These are phyloP conservation scores for Pseudocercospora crystallina DNA, from an alignment of 2,329 filamentous ascomycete species.

Conservation along the genomic window DNA sequence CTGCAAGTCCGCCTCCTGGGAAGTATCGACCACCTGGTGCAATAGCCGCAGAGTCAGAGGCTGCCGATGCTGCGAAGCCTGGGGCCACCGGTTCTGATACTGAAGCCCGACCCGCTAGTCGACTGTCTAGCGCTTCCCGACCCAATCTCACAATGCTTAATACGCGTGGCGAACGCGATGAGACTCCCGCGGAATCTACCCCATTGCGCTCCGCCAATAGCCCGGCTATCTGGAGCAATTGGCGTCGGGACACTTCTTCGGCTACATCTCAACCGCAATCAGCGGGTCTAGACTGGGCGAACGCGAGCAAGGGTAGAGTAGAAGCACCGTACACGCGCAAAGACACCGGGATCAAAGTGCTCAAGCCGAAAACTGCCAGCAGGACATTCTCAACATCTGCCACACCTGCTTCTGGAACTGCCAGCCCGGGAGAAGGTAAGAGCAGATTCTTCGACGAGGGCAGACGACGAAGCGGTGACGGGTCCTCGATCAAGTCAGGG, in stretches of 20 bases:
- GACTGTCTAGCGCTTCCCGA: slow-evolving; percentile 23
- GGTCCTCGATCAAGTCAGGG: slow-evolving; percentile 6
- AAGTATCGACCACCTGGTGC: slow-evolving; percentile 33
- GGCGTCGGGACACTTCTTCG: slow-evolving; percentile 44
- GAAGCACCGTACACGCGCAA: slow-evolving; percentile 67
- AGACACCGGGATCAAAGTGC: slow-evolving; percentile 81
- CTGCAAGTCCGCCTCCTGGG: slow-evolving; percentile 30
- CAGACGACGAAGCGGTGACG: slow-evolving; percentile 32
- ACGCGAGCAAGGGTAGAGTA: slow-evolving; percentile 51
- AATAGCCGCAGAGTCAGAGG: slow-evolving; percentile 24
- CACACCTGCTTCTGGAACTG: slow-evolving; percentile 13
- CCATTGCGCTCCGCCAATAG: slow-evolving; percentile 25
- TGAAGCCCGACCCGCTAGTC: slow-evolving; percentile 27
- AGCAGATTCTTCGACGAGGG: slow-evolving; percentile 54
- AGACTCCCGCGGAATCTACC: slow-evolving; percentile 16
- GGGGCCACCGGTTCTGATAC: slow-evolving; percentile 26
- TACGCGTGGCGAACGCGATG: slow-evolving; percentile 23
- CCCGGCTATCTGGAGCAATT: slow-evolving; percentile 49
- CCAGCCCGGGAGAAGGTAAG: slow-evolving; percentile 33
- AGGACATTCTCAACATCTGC: slow-evolving; percentile 50
- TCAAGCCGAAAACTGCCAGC: slow-evolving; percentile 70
- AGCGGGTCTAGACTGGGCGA: slow-evolving; percentile 52
- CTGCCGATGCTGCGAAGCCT: slow-evolving; percentile 20
- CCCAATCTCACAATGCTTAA: slow-evolving; percentile 28
- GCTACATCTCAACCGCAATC: slow-evolving; percentile 12